A percentile compares a stretch with the other conserved stretches of the same genome.
Conservation (phyloP, 2,329 filamentous ascomycete species). For the Escovopsis weberi region DNA sequence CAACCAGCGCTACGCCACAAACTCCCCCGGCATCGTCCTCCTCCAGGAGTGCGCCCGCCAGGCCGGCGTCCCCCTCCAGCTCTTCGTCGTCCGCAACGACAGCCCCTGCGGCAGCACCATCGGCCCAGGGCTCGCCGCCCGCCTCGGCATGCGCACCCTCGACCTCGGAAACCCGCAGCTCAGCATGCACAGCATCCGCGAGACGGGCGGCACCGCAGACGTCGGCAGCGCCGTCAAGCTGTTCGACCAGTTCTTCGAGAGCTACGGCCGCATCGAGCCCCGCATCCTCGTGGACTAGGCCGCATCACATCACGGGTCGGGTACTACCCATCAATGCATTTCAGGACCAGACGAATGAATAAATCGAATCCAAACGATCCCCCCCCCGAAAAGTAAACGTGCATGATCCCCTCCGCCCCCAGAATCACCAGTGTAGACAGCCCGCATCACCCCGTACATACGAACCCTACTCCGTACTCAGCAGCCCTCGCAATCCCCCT, state of each 20-base stretch:
- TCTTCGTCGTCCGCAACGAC: constrained; percentile 95
- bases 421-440: no score
- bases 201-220: constrained; percentile 80
- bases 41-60: constrained; percentile 71
- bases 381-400: no score
- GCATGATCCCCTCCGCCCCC: no score
- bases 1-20: constrained; percentile 92
- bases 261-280: constrained; percentile 68
- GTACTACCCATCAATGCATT: neutral
- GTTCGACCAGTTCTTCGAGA: constrained; percentile 75
- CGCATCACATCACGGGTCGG: no score
- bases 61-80: constrained; percentile 70
- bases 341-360: no score
- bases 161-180: constrained; percentile 90
- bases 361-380: no score
- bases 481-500: no score
- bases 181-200: constrained; percentile 93
- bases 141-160: constrained; percentile 73
- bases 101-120: constrained; percentile 92
- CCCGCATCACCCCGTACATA: no score
- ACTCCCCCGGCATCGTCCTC: constrained; percentile 86
- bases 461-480: no score
- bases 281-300: constrained; percentile 68
- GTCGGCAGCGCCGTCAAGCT: constrained; percentile 74
- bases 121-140: constrained; percentile 86